Base-by-base conservation (phyloP, 768 basidiomycete species). In the Lyophyllum atratum region DNA sequence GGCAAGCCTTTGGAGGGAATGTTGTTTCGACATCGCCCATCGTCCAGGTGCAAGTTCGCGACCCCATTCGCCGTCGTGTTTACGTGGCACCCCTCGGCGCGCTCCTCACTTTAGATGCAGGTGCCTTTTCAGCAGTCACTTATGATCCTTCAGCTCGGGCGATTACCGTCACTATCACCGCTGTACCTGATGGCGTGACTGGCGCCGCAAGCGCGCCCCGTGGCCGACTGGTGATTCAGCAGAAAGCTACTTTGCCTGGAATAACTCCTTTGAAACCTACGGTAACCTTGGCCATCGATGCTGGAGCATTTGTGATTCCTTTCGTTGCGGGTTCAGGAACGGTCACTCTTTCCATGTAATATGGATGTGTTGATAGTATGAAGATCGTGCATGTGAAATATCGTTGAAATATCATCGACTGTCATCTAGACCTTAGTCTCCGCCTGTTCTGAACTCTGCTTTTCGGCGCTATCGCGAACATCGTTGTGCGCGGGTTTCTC, bases 1-100 rank as follows among this genome's bases (percentile, higher is more conserved):
- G 82, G 82, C 82, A 84, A 65, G 82, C 82, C 9, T 82, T 83
- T 60, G 83, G 82, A 43, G 82, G 83, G 5, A 78, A 72, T 33
- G 69, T 84, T 34, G 61, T 74, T 21, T 67, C 76, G 12, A 74
- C 73, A 24, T 73, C 75, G 19, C 72, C 77, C 3, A 72, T 72
- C 1, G 74, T 84, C 9, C 63, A 71, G 51, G 80, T 84, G 11
- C 70, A 77, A 54, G 64, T 79, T 24, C 72, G 70, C 48, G 83
- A 85, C 65, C 70, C 82, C 22, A 69, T 80, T 45, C 74, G 82
- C 39, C 75, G 81, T 48, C 72, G 81, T 31, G 76, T 85, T 8
- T 85, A 80, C 64, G 69, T 84, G 50, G 82, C 81, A 8, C 76
- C 81, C 1, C 69, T 83, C 25, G 80, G 77, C 15, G 70, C 75